phyloP scores from a whole-genome alignment of 192 early-diverging fungal species.

The Linnemannia elongata region DNA sequence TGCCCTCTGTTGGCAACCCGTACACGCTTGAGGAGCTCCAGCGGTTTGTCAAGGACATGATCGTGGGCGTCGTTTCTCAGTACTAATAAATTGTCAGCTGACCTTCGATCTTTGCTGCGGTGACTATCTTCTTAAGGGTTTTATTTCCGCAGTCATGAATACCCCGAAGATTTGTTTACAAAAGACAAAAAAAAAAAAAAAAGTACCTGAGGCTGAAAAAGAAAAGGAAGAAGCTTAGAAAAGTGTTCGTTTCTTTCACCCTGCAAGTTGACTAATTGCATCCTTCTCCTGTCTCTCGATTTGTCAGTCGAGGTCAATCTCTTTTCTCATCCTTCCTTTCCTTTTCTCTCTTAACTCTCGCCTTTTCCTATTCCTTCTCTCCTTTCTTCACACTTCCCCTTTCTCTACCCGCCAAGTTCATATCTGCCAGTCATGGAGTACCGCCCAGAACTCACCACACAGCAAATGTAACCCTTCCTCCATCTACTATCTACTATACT shows the following conservation, averaged over 20 bases:
- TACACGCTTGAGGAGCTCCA: constrained; percentile 48
- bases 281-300: not conserved
- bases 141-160: not conserved
- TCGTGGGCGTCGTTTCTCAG: constrained; percentile 23
- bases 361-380: not conserved
- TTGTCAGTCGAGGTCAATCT: constrained; percentile 12
- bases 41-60: constrained; percentile 45
- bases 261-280: constrained; percentile 5
- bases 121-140: not conserved
- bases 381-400: not conserved
- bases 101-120: not conserved
- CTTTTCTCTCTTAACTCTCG: not conserved
- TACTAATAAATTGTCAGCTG: constrained; percentile 7
- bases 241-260: not conserved
- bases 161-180: not conserved
- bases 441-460: constrained; percentile 65
- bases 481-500: not conserved
- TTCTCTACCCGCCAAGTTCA: not conserved
- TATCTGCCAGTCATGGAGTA: constrained; percentile 62
- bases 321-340: not conserved
- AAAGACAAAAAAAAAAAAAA: constrained; percentile 5
- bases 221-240: constrained; percentile 8
- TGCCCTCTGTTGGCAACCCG: constrained; percentile 45
- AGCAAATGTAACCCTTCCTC: constrained; percentile 61
- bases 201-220: constrained; percentile 3